These are phyloP conservation scores for Chlorella sp. DNA, from an alignment of 139 green algal species.

Conservation along the genomic window DNA sequence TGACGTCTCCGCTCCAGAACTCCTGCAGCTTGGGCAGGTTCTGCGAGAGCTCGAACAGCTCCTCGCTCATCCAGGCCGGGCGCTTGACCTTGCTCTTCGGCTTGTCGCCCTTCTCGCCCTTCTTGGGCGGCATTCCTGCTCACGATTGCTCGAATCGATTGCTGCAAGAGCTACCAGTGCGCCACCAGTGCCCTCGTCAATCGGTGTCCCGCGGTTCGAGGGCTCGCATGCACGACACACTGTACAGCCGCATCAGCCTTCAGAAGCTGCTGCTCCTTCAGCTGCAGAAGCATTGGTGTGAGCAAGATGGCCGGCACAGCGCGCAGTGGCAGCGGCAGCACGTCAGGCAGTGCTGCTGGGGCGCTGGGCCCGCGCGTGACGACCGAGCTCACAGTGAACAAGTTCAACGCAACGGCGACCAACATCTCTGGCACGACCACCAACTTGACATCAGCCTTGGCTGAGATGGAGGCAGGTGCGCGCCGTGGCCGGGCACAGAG, in stretches of 20 bases:
- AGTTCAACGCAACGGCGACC: conserved; percentile 22
- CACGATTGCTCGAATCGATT: too few relatives aligned
- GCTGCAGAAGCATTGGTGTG: too few relatives aligned
- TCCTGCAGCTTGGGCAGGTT: conserved; percentile 28
- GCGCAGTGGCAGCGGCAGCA: too few relatives aligned
- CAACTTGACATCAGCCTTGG: conserved; percentile 19
- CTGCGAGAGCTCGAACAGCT: conserved; percentile 19
- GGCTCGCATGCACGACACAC: too few relatives aligned
- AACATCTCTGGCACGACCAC: conserved; percentile 38
- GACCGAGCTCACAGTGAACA: conserved; percentile 17
- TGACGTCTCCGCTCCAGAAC: conserved; percentile 36
- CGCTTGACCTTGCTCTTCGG: conserved; percentile 18
- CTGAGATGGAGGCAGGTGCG: conserved; percentile 35
- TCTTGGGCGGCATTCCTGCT: conserved; percentile 29
- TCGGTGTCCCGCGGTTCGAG: too few relatives aligned
- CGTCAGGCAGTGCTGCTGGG: too few relatives aligned
- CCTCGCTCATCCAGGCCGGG: conserved; percentile 31
- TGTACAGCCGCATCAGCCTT: too few relatives aligned
- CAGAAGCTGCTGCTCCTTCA: too few relatives aligned
- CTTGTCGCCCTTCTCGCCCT: conserved; percentile 17
- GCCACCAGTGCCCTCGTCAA: too few relatives aligned
- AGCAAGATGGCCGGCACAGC: too few relatives aligned
- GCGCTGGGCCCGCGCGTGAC: conserved; percentile 11
- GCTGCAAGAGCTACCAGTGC: too few relatives aligned
- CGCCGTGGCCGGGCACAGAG: too few relatives aligned